A percentile compares a stretch with the other conserved stretches of the same genome.
Evolutionary conservation across 2,329 filamentous ascomycete species (phyloP).

Genomic region (Diaporthe australafricana): DNA sequence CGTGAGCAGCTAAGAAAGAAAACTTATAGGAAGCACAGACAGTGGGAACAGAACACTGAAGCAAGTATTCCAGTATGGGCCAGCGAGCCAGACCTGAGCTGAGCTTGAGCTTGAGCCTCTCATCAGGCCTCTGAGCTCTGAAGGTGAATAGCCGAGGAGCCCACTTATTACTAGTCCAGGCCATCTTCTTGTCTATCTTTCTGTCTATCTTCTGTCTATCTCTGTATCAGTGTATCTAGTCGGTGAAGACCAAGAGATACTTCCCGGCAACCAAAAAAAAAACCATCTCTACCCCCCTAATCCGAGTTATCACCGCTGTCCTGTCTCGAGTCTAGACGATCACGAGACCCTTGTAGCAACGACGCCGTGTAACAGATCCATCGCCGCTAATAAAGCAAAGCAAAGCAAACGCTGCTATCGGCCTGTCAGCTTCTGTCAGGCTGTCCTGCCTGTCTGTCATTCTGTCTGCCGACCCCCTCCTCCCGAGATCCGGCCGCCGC

Average conservation of each 20-base stretch:
- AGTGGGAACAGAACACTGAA: too few relatives aligned
- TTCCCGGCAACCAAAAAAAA: not conserved
- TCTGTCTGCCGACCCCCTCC: slow-evolving; percentile 20
- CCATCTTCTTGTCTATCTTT: not conserved
- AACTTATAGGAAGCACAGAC: not conserved
- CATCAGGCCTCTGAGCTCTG: not conserved
- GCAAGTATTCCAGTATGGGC: too few relatives aligned
- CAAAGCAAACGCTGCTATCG: not conserved
- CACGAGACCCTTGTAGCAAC: slow-evolving; percentile 4
- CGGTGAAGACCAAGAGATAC: slow-evolving; percentile 10
- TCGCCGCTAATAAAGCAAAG: slow-evolving; percentile 2
- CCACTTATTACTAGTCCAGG: not conserved
- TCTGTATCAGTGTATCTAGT: not conserved
- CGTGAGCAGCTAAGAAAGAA: not conserved
- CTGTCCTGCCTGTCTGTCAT: not conserved
- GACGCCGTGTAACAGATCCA: slow-evolving; percentile 14
- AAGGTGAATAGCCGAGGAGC: not conserved
- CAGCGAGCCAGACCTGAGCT: not conserved
- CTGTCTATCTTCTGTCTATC: not conserved
- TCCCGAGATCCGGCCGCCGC: slow-evolving; percentile 21
- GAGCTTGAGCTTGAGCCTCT: not conserved
- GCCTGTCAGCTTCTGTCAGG: not conserved
- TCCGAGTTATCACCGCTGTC: not conserved
- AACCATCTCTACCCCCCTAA: not conserved
- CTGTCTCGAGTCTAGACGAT: slow-evolving; percentile 7